Evolutionary conservation across 257 asterid species (phyloP), one percentile per base, ranked within the genome.

Genomic region (Ehretia macrophylla): DNA sequence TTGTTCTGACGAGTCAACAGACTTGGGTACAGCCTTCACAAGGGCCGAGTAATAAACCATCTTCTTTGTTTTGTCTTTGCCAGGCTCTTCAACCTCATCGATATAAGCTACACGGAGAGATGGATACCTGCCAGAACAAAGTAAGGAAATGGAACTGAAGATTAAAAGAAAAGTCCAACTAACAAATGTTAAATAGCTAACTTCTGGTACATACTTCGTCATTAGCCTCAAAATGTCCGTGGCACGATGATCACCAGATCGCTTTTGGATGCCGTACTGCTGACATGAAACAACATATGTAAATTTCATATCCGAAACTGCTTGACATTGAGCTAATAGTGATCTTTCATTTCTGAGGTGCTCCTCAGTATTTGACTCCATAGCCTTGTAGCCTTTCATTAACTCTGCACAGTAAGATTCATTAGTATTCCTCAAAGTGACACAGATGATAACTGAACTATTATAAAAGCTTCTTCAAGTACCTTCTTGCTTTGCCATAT

Each of bases 401-500:
- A 92, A 79, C 63, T 86, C 99, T 88, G 84, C 45, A 42, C 65
- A 50, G 65, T 68, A 53, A 58, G 37, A 62, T 45, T 55, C 1
- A 57, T 66, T 22, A 70, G 45, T 51, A 62, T 22, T 55, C 14
- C 38, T 47, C 55, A n/a, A 55, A 59, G 35, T 56, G 44, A 23
- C 13, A 18, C 46, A 38, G 44, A 57, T 16, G 52, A 46, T 27
- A 32, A 70, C 63, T 39, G 60, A 70, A 59, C 48, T 8, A 58
- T 6, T 59, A 50, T 52, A 64, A 65, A 67, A 42, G 47, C 12
- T 59, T 60, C 51, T 12, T 14, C 62, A 67, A 42, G 60, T 60
- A 90, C 98, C 98, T 82, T 92, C 97, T 62, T 88, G 94, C 55
- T 81, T 74, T 50, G 98, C 98, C 98, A 88, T 92, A 79, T 92